phyloP scores from a whole-genome alignment of 2,329 filamentous ascomycete species.

The Paecilomyces niveus region DNA sequence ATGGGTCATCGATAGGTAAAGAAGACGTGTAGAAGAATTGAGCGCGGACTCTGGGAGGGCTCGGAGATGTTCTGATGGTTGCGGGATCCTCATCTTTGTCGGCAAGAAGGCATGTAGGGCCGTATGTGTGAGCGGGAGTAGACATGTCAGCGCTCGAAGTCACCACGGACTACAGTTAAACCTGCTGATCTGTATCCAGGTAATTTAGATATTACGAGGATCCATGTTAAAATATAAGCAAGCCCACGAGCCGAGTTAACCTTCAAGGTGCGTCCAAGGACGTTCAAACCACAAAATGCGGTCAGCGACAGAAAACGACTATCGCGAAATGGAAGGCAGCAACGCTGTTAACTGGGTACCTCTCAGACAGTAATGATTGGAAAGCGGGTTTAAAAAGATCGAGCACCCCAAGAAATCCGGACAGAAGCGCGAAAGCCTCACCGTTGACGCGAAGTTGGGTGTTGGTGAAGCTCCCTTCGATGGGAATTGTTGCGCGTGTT shows the following conservation, averaged over 20 bases:
- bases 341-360: not conserved
- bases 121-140: constrained; percentile 51
- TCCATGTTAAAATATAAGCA: not conserved
- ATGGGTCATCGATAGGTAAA: constrained; percentile 78
- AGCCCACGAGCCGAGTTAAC: not conserved
- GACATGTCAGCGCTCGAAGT: constrained; percentile 22
- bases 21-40: constrained; percentile 83
- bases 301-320: not conserved
- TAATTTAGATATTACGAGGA: not conserved
- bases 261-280: not conserved
- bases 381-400: not conserved
- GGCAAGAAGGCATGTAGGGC: constrained; percentile 49
- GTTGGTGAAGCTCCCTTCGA: not conserved
- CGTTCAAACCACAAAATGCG: not conserved
- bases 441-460: not conserved
- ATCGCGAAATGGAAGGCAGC: not conserved
- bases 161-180: not conserved
- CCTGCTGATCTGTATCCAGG: not conserved
- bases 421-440: not conserved
- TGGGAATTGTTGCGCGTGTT: not conserved
- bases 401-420: not conserved
- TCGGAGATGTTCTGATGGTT: constrained; percentile 29
- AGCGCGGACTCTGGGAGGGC: constrained; percentile 53
- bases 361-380: not conserved
- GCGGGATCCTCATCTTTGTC: constrained; percentile 26